Evolutionary conservation across 2,329 filamentous ascomycete species (phyloP), one percentile per base, ranked within the genome.

Genomic region (Aspergillus carbonarius): DNA sequence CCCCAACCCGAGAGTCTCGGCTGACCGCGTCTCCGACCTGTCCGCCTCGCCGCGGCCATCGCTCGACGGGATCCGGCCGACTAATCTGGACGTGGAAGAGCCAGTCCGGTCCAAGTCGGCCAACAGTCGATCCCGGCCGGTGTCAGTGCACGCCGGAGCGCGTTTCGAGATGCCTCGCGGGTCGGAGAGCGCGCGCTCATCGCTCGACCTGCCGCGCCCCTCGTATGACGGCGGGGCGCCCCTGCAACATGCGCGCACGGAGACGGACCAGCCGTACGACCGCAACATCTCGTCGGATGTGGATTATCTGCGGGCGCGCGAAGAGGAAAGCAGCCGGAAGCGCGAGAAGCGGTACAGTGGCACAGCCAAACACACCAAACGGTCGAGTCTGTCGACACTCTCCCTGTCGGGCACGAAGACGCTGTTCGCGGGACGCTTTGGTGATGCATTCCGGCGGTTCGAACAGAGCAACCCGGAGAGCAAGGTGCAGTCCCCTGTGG

Each of bases 371-470:
- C 85, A 88, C 63, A 78, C 79, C 48, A 96, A 96, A 73, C 85
- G 90, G 10, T 82, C 87, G 1, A 95, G 91, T 72, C 76, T 96
- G 62, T 83, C 85, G 12, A 85, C 83, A 1, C 82, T 89, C 55
- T 87, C 88, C 0, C 76, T 91, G 17, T 86, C 89, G 6, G 87
- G 86, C 39, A 90, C 89, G 25, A 96, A 95, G 74, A 91, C 86
- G 58, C 86, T 96, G 37, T 81, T 97, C n/a, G 88, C 88, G 5
- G 91, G 92, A 23, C 92, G 89, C 66, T 97, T 98, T 72, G 92
- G 93, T 0, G 93, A 97, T 68, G 93, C 93, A 3, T 97, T 98
- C 78, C 92, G 93, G 70, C 85, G 90, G 5, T 98, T 98, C 66
- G 95, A 99, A 73, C 82, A 80, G 23, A 83, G 80, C 59, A 75